Evolutionary conservation across 2,329 filamentous ascomycete species (phyloP), one percentile per base, ranked within the genome.

Genomic region (Ascochyta fabae): DNA sequence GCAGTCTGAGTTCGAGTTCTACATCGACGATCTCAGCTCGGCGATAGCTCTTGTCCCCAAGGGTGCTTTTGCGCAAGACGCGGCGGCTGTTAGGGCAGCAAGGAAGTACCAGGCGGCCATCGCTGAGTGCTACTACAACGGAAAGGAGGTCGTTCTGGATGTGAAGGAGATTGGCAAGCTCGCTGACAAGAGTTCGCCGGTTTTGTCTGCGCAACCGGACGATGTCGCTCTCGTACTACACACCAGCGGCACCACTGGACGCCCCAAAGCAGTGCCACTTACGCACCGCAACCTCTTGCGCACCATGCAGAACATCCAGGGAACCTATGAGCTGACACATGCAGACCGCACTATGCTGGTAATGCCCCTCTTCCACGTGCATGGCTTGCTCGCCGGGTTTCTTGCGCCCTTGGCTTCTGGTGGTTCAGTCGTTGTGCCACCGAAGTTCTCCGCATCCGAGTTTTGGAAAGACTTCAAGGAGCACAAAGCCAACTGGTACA

Each of bases 351-450:
- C 91, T 26, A 88, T 92, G 83, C 83, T 96, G 15, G 91, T 96
- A 57, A 96, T 96, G 91, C 91, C 91, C 16, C 83, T 96, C 2
- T 96, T 96, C 82, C 91, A 96, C 76, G 91, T 96, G 44, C 91
- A 95, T 71, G 92, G 92, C n/a, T 83, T 96, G 2, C 82, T 96
- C 13, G 92, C 91, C 58, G 91, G 86, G 19, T 90, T 96, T 66
- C 83, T 96, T 4, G 89, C 90, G 1, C 90, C 91, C 1, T 81
- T 96, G 10, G 81, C 83, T 63, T 88, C 89, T 2, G 89, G 88
- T 27, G 90, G 91, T 51, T 93, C 90, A 6, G 89, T 92, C 58
- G 82, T 96, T 53, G 88, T 96, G 5, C 91, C 91, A 2, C 68
- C 81, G 48, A 89, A 88, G 69, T 96, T 96, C 83, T 94, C 90